phyloP scores from a whole-genome alignment of 2,329 filamentous ascomycete species.

The Arthrocladium fulminans region DNA sequence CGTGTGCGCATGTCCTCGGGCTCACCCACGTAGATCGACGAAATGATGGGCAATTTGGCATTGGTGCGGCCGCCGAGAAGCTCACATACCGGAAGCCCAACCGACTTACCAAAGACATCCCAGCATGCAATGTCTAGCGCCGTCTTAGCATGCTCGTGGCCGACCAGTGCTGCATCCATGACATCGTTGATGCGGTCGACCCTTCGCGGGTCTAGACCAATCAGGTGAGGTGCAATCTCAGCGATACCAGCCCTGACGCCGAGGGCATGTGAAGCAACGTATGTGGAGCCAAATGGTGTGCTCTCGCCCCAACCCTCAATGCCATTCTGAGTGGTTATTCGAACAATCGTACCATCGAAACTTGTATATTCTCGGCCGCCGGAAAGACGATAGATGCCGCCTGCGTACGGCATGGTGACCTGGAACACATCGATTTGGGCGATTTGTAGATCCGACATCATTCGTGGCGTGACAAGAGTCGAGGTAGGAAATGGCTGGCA shows the following conservation, averaged over 20 bases:
- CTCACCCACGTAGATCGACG: constrained; percentile 13
- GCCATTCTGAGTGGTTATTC: constrained; percentile 21
- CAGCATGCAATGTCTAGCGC: constrained; percentile 19
- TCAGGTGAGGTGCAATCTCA: constrained; percentile 21
- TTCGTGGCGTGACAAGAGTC: too few relatives aligned
- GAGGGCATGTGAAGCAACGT: constrained; percentile 21
- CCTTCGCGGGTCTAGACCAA: constrained; percentile 23
- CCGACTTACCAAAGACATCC: constrained; percentile 23
- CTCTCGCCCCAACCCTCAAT: constrained; percentile 26
- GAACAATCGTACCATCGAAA: constrained; percentile 25
- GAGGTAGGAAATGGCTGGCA: too few relatives aligned
- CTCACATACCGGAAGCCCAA: constrained; percentile 23
- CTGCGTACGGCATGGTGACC: constrained; percentile 20
- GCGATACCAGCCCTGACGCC: constrained; percentile 23
- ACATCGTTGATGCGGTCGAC: constrained; percentile 26
- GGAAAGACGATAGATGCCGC: constrained; percentile 14
- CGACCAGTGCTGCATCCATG: constrained; percentile 23
- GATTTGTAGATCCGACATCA: constrained; percentile 8
- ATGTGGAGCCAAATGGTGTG: constrained; percentile 22
- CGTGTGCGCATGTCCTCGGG: constrained; percentile 11
- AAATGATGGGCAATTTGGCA: constrained; percentile 16
- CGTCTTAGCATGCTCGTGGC: constrained; percentile 23
- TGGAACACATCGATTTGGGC: constrained; percentile 22
- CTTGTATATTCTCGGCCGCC: constrained; percentile 18
- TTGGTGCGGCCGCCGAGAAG: constrained; percentile 23